These are phyloP conservation scores for Zygnema circumcarinatum DNA, from an alignment of 139 green algal species.

Conservation along the genomic window DNA sequence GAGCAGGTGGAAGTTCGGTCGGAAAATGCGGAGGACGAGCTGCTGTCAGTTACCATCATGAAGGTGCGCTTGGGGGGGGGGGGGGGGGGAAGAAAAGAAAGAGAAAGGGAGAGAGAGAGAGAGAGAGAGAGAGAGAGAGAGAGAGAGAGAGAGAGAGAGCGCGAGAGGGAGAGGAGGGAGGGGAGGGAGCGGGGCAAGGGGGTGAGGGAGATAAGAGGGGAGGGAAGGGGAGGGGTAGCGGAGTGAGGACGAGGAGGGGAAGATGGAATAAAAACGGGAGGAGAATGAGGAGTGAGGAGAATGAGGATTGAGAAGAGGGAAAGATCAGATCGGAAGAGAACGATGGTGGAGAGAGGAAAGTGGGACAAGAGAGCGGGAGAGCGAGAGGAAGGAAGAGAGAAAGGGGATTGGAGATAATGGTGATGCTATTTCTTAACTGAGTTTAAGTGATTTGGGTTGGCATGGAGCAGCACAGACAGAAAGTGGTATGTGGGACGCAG, in stretches of 20 bases:
- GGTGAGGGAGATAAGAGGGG: neutral
- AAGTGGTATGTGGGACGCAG: slow-evolving; percentile 71
- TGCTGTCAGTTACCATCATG: slow-evolving; percentile 75
- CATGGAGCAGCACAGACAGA: slow-evolving; percentile 30
- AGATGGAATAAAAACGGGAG: neutral
- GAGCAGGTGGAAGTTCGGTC: slow-evolving; percentile 62
- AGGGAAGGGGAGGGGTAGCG: neutral
- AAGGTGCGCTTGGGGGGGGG: slow-evolving; percentile 52
- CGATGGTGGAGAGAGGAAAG: neutral
- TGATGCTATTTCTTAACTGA: slow-evolving; percentile 1
- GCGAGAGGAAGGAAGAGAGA: neutral
- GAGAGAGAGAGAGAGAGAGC: too few species aligned
- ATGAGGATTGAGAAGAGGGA: neutral
- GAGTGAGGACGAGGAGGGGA: neutral
- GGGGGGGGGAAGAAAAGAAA: too few species aligned
- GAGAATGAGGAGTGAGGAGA: neutral
- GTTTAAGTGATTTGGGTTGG: too few species aligned
- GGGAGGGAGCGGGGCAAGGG: neutral
- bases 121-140: slow-evolving; percentile 24
- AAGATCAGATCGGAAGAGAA: neutral
- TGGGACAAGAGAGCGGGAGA: neutral
- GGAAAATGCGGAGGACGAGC: slow-evolving; percentile 92
- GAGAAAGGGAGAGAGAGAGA: slow-evolving; percentile 17
- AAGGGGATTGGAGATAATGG: slow-evolving; percentile 4
- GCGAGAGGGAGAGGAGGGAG: too few species aligned